Evolutionary conservation across 2,329 filamentous ascomycete species (phyloP), one percentile per base, ranked within the genome.

Genomic region (Thelonectria discophora): DNA sequence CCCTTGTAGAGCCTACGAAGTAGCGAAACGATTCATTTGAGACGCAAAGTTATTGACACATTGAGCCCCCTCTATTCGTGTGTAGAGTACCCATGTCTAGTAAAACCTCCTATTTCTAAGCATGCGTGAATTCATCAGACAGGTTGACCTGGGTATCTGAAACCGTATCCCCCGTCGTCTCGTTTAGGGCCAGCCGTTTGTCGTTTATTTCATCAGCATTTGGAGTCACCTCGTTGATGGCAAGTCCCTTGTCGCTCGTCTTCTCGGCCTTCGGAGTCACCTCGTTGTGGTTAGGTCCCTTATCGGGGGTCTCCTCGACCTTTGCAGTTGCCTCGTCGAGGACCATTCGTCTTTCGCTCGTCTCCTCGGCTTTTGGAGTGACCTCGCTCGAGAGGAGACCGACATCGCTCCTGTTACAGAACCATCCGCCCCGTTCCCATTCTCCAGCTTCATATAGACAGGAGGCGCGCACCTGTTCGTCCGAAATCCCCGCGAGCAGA

Each of bases 391-490:
- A 51, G 5, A 24, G 60, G 27, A 58, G 55, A 1, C 60, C 64
- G 8, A 64, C 42, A 1, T 43, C 42, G 3, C 66, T 46, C 47
- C 65, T 67, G 7, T 68, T 40, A 11, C 55, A 58, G 53, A 97
- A 95, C 93, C 93, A 97, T 1, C 93, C 93, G 4, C 93, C 93
- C n/a, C 81, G 80, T 69, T 96, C 93, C 93, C 93, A 97, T 47
- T 88, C 75, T 0, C 93, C 92, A 2, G 86, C 80, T 46, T 81
- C 76, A 72, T 96, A 96, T 1, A 93, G 73, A 68, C 87, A 89
- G n/a, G 81, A 76, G 17, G 84, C 76, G 17, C 92, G 83, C 0
- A 83, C 78, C 0, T 84, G 77, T 1, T 84, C 78, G 47, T 91
- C 84, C 3, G 87, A 82, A 40, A 95, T 91, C 1, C 92, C 92